phyloP scores from a whole-genome alignment of 306 rosid species.

The Vigna hirtella region DNA sequence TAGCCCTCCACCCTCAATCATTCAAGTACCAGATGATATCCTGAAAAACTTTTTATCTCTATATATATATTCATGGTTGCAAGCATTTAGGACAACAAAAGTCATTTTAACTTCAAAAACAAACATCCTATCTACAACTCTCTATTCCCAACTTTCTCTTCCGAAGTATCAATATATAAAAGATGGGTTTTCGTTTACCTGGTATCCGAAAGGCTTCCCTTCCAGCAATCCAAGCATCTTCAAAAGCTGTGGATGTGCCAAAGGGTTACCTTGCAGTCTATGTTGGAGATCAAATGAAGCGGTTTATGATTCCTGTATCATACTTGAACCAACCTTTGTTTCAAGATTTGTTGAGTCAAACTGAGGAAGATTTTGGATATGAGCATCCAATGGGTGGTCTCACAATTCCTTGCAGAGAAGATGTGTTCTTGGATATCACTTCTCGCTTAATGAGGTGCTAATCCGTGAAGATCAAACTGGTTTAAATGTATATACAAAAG shows the following conservation, averaged over 20 bases:
- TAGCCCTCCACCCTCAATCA: neutral
- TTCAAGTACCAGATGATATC: neutral
- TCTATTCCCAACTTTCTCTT: too few relatives aligned
- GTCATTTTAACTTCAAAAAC: neutral
- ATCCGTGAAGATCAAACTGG: too few relatives aligned
- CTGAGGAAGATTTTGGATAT: neutral
- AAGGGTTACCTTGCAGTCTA: neutral
- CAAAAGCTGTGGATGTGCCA: neutral
- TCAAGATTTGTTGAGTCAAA: neutral
- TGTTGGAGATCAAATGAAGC: slow-evolving; percentile 14
- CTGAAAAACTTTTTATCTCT: neutral
- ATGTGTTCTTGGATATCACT: neutral
- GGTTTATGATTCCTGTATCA: neutral
- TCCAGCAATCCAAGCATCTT: neutral
- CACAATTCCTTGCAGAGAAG: neutral
- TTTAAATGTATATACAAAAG: too few relatives aligned
- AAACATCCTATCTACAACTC: too few relatives aligned
- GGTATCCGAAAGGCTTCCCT: neutral
- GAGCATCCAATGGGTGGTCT: slow-evolving; percentile 10
- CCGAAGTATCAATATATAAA: neutral
- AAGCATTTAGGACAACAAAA: neutral
- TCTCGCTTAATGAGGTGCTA: neutral
- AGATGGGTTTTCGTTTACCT: neutral
- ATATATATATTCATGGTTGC: neutral
- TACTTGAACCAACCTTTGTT: neutral